A percentile compares a stretch with the other conserved stretches of the same genome.
Evolutionary conservation across 306 rosid genomes (phyloP).

Genomic region (Citrullus amarus): DNA sequence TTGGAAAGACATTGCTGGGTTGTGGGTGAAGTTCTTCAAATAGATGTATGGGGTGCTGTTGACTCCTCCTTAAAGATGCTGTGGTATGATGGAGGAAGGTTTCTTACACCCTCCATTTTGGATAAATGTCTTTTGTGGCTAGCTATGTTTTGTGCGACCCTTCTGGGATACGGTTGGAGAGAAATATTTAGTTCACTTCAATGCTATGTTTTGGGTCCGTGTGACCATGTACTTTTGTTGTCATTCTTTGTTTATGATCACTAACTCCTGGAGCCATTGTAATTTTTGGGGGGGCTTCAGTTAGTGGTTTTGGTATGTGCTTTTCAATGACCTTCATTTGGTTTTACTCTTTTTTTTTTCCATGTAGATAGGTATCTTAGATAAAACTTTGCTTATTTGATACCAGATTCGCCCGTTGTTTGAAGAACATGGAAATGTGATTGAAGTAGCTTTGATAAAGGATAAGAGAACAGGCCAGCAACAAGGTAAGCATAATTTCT

Average conservation of each 20-base stretch:
- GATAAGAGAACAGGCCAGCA: slow-evolving; percentile 93
- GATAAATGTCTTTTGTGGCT: background rate
- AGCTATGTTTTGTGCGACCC: background rate
- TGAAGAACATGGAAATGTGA: slow-evolving; percentile 82
- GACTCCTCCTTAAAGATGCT: background rate
- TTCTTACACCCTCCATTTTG: background rate
- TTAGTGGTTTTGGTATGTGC: background rate
- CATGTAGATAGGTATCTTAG: background rate
- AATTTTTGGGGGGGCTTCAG: background rate
- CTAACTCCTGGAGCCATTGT: background rate
- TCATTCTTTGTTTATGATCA: background rate
- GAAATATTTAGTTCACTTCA: background rate
- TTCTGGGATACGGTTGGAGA: background rate
- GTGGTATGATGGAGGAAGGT: background rate
- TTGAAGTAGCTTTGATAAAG: slow-evolving; percentile 86
- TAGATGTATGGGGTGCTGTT: background rate
- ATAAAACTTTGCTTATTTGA: background rate
- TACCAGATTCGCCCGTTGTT: slow-evolving; percentile 72
- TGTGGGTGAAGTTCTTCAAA: background rate
- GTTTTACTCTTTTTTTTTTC: background rate
- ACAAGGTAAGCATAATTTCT: slow-evolving; percentile 54
- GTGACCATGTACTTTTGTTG: background rate
- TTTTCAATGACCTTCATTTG: background rate
- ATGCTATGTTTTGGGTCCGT: background rate
- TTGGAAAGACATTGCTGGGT: background rate